Conservation (phyloP, 2,329 filamentous ascomycete genomes). For the Amesomyces nigricolor region DNA sequence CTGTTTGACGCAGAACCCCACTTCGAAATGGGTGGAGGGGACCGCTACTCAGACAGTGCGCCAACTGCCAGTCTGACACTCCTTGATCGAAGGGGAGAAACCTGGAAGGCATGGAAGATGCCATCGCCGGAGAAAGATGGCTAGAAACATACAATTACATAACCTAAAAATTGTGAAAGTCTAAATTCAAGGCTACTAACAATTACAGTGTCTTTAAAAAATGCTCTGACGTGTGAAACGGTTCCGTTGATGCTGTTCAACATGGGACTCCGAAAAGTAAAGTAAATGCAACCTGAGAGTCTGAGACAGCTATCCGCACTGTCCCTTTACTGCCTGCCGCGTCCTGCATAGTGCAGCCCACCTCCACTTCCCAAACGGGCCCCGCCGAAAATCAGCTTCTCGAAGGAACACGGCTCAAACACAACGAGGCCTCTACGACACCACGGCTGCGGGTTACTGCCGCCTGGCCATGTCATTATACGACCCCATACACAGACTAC, state of each 20-base stretch:
- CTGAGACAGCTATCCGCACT: slow-evolving; percentile 1
- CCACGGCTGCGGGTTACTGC: slow-evolving; percentile 15
- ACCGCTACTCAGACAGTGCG: slow-evolving; percentile 12
- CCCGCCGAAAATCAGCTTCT: slow-evolving; percentile 23
- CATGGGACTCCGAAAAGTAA: neutral
- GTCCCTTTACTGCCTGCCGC: slow-evolving; percentile 11
- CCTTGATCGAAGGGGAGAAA: too few relatives aligned
- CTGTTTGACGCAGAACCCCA: slow-evolving; percentile 22
- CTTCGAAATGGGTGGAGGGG: neutral
- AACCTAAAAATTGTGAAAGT: too few relatives aligned
- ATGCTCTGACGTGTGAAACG: neutral
- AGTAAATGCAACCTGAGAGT: neutral
- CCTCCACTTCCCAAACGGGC: slow-evolving; percentile 26
- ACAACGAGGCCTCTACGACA: slow-evolving; percentile 11
- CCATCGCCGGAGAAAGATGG: too few relatives aligned
- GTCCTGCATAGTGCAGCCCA: neutral
- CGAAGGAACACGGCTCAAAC: slow-evolving; percentile 13
- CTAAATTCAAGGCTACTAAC: neutral
- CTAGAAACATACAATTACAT: too few relatives aligned
- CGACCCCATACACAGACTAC: slow-evolving; percentile 30
- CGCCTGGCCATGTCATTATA: slow-evolving; percentile 33
- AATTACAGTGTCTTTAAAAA: neutral
- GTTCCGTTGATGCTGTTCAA: too few relatives aligned
- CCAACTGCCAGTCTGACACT: too few relatives aligned
- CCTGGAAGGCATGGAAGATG: too few relatives aligned